These are phyloP conservation scores for Salisapilia sapeloensis DNA, from an alignment of 352 stramenopile species.

Conservation along the genomic window DNA sequence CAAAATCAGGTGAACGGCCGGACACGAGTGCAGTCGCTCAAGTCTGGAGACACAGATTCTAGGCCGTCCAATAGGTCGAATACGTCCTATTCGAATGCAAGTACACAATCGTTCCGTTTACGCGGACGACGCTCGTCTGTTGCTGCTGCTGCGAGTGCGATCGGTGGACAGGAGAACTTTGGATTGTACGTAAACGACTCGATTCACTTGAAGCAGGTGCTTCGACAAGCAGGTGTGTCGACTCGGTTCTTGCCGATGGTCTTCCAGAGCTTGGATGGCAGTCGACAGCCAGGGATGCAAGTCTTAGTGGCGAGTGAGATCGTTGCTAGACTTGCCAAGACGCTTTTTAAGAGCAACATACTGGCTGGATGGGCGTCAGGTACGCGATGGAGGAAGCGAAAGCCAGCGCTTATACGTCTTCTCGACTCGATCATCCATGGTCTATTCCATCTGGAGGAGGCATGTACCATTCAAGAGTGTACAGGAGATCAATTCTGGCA, in stretches of 20 bases:
- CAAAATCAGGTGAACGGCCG: no score
- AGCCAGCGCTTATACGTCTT: constrained; percentile 35
- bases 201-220: constrained; percentile 32
- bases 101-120: no score
- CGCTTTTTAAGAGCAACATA: constrained; percentile 44
- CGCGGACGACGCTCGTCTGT: no score
- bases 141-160: constrained; percentile 13
- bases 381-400: constrained; percentile 34
- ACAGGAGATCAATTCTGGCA: constrained; percentile 56
- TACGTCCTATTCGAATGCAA: no score
- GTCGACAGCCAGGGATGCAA: constrained; percentile 28
- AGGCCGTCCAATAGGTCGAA: no score
- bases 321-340: constrained; percentile 51
- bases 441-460: constrained; percentile 14
- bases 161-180: constrained; percentile 5
- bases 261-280: constrained; percentile 18
- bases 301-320: constrained; percentile 54
- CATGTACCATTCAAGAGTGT: constrained; percentile 16
- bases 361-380: constrained; percentile 18
- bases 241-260: constrained; percentile 52
- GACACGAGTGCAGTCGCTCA: no score
- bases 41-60: no score
- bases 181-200: constrained; percentile 58
- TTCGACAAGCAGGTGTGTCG: constrained; percentile 46
- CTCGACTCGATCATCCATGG: constrained; percentile 56